phyloP scores from a whole-genome alignment of 768 basidiomycete species.

The Pilatotrama ljubarskyi region DNA sequence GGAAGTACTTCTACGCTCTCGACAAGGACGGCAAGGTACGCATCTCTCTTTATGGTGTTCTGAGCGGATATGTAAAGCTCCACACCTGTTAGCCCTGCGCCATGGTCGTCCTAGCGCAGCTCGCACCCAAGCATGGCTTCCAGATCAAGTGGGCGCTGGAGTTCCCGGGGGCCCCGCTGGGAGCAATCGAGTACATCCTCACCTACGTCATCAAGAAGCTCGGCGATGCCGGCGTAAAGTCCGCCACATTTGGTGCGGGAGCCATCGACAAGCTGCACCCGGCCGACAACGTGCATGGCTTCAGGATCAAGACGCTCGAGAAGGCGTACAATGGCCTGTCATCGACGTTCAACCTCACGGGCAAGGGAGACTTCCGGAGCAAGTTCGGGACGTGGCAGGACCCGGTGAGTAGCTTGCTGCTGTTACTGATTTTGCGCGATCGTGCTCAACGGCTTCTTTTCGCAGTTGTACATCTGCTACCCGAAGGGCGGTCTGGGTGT shows the following conservation, averaged over 20 bases:
- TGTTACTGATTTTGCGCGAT: not conserved
- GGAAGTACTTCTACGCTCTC: constrained; percentile 43
- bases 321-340: constrained; percentile 41
- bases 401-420: constrained; percentile 27
- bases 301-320: constrained; percentile 38
- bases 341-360: constrained; percentile 34
- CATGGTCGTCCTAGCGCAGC: constrained; percentile 42
- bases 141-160: constrained; percentile 49
- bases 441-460: not conserved
- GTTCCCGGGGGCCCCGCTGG: constrained; percentile 43
- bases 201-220: constrained; percentile 39
- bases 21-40: constrained; percentile 38
- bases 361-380: constrained; percentile 41
- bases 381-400: constrained; percentile 37
- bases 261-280: constrained; percentile 35
- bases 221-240: constrained; percentile 37
- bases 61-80: not conserved
- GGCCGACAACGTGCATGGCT: constrained; percentile 34
- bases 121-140: constrained; percentile 40
- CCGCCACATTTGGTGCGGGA: constrained; percentile 43
- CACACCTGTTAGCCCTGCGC: constrained; percentile 31
- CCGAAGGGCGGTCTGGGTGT: constrained; percentile 35
- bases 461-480: constrained; percentile 35
- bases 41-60: not conserved
- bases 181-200: constrained; percentile 42